A percentile compares a stretch with the other conserved stretches of the same genome.
phyloP scores from a whole-genome alignment of 148 eudicot species.

The Tetragonia tetragonoides region DNA sequence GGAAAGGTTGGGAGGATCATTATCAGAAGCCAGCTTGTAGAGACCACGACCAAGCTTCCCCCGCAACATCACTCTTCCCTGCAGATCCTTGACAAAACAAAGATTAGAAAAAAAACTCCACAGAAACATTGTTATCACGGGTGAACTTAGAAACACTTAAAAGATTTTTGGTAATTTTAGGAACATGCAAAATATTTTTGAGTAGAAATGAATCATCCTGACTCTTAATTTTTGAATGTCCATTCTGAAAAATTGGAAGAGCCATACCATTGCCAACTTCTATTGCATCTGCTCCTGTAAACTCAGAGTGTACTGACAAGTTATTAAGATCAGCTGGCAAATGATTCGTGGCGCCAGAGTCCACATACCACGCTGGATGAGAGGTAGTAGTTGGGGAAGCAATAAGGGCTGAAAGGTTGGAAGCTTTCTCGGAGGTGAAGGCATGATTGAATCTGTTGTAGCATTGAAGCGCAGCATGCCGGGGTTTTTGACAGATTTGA shows the following conservation, averaged over 20 bases:
- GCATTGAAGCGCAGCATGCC: neutral
- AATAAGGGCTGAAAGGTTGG: neutral
- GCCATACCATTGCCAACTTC: conserved; percentile 21
- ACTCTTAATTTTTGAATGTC: neutral
- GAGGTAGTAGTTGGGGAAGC: neutral
- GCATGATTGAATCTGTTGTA: neutral
- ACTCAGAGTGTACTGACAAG: neutral
- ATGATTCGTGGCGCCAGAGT: no score
- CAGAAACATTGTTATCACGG: no score
- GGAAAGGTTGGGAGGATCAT: neutral
- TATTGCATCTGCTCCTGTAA: neutral
- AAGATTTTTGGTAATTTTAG: no score
- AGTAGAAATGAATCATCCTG: neutral
- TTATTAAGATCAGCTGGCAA: neutral
- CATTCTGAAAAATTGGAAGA: conserved; percentile 16
- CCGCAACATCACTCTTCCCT: conserved; percentile 1
- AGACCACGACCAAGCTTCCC: conserved; percentile 9
- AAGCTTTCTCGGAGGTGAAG: neutral
- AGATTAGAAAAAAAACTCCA: neutral
- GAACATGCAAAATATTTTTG: conserved; percentile 13
- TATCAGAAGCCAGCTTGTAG: neutral
- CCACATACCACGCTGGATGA: conserved; percentile 17
- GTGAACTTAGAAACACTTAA: no score
- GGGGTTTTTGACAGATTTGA: neutral
- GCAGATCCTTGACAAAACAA: conserved; percentile 17